Percentiles rank a stretch among this genome's conserved stretches.
phyloP scores from a whole-genome alignment of 2,329 filamentous ascomycete species.

The Claviceps fusiformis region DNA sequence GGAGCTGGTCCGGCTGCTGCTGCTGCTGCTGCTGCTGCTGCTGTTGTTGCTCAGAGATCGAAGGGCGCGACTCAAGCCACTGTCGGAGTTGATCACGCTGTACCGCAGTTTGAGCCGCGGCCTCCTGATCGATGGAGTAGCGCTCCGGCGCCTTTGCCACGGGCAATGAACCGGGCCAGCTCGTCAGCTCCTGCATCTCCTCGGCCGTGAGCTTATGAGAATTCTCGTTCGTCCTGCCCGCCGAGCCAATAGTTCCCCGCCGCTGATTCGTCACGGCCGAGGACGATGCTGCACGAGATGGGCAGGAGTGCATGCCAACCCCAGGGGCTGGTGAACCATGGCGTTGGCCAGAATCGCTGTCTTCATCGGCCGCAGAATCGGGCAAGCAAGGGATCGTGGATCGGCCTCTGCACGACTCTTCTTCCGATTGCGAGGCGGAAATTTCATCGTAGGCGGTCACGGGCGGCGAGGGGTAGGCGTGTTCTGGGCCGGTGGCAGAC shows the following conservation, averaged over 20 bases:
- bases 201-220: constrained; percentile 42
- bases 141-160: constrained; percentile 28
- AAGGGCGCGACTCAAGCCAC: background rate
- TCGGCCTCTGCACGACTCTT: constrained; percentile 10
- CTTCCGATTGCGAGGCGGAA: constrained; percentile 17
- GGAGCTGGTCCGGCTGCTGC: constrained; percentile 4
- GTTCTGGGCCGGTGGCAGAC: background rate
- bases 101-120: constrained; percentile 14
- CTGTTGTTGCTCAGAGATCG: background rate
- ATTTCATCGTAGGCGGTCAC: constrained; percentile 18
- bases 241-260: constrained; percentile 17
- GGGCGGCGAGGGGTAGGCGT: constrained; percentile 5
- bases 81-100: constrained; percentile 12
- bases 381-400: background rate
- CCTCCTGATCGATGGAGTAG: constrained; percentile 18
- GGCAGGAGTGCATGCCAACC: background rate
- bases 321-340: background rate
- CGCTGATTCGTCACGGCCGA: constrained; percentile 6
- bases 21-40: background rate
- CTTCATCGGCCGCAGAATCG: background rate
- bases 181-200: constrained; percentile 45
- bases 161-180: constrained; percentile 44
- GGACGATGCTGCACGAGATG: background rate
- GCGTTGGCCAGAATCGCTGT: background rate
- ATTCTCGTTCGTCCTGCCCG: constrained; percentile 24